These are phyloP conservation scores for Paracamarosporium sp. DNA, from an alignment of 2,329 filamentous ascomycete species.

Conservation along the genomic window DNA sequence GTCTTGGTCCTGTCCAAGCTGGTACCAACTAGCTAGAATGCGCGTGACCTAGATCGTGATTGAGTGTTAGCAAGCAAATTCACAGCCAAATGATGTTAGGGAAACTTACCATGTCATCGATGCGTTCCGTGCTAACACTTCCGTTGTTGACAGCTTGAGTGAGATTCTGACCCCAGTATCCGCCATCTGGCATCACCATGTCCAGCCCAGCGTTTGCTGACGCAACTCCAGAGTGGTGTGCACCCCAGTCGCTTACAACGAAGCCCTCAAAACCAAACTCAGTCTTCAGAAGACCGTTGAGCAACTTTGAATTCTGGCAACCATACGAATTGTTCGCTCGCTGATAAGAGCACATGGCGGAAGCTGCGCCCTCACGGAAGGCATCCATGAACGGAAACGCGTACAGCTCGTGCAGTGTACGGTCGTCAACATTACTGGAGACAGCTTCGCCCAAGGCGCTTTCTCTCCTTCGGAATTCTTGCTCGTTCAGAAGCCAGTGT, in stretches of 20 bases:
- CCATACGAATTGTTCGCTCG: conserved; percentile 38
- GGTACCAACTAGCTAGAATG: conserved; percentile 33
- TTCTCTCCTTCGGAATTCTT: conserved; percentile 55
- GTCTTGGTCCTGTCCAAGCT: conserved; percentile 49
- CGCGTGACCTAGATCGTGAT: conserved; percentile 15
- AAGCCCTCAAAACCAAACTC: conserved; percentile 58
- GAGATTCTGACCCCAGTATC: conserved; percentile 36
- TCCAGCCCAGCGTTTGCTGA: conserved; percentile 56
- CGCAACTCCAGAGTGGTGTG: conserved; percentile 53
- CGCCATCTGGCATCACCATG: conserved; percentile 51
- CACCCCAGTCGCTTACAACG: conserved; percentile 53
- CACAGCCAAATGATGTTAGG: too few species aligned
- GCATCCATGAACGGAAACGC: conserved; percentile 70
- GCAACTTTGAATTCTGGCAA: conserved; percentile 46
- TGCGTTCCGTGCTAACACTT: conserved; percentile 26
- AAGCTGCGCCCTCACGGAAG: conserved; percentile 62
- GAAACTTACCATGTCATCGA: conserved; percentile 36
- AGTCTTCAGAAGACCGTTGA: conserved; percentile 59
- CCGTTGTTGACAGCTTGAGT: conserved; percentile 39
- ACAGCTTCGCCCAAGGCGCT: conserved; percentile 60
- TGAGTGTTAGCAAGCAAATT: neutral
- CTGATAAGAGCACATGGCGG: conserved; percentile 65
- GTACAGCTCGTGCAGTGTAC: conserved; percentile 71
- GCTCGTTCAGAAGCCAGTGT: conserved; percentile 57
- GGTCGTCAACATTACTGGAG: conserved; percentile 69